These are phyloP conservation scores for Aspergillus incahuasiensis DNA, from an alignment of 495 filamentous ascomycete genomes.

Conservation along the genomic window DNA sequence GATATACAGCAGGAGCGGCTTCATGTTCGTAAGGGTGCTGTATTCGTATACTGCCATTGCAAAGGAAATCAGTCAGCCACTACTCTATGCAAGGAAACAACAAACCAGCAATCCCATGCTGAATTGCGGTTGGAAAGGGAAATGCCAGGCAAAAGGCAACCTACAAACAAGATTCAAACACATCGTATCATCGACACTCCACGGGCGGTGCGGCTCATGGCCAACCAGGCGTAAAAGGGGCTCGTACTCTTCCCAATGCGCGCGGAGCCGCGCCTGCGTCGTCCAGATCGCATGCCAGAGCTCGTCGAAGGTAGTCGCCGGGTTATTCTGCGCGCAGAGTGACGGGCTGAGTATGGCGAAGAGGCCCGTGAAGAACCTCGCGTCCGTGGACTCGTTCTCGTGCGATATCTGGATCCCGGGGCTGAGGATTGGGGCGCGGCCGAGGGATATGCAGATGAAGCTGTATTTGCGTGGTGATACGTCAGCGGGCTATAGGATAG, in stretches of 20 bases:
- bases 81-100: too few species aligned
- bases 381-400: not conserved
- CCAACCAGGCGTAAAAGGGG: not conserved
- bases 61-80: too few species aligned
- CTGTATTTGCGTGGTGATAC: too few species aligned
- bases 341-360: not conserved
- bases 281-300: not conserved
- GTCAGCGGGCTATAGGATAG: too few species aligned
- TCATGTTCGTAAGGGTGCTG: not conserved
- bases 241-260: not conserved
- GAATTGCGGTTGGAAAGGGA: too few species aligned
- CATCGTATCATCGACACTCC: not conserved
- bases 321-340: not conserved
- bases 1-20: not conserved
- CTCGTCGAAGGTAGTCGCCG: not conserved
- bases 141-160: too few species aligned
- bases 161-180: not conserved
- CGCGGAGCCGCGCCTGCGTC: not conserved
- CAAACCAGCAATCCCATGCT: too few species aligned
- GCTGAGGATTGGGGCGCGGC: not conserved
- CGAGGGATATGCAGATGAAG: not conserved
- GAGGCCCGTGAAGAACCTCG: not conserved
- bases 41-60: conserved; percentile 5
- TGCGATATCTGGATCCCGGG: not conserved
- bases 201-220: not conserved